Conservation (phyloP, 805 yeast species). For the Metschnikowia koreensis region DNA sequence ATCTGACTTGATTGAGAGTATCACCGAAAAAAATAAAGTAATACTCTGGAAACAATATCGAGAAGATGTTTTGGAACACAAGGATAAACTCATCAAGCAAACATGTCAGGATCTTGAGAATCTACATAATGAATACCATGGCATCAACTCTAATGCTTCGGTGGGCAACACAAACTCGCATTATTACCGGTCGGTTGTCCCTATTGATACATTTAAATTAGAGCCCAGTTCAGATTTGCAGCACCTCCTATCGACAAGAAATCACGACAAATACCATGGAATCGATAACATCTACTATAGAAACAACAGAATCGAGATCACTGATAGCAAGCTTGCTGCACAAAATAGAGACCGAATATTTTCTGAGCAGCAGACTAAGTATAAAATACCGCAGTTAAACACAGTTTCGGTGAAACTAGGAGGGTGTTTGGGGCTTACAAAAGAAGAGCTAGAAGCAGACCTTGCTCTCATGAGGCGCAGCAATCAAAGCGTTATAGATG, state of each 20-base stretch:
- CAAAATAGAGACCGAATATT: constrained; percentile 7
- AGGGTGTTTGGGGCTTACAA: constrained; percentile 16
- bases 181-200: constrained; percentile 29
- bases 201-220: constrained; percentile 9
- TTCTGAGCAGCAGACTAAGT: constrained; percentile 5
- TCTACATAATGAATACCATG: constrained; percentile 30
- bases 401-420: constrained; percentile 12
- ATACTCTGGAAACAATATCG: constrained; percentile 39
- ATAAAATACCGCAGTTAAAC: constrained; percentile 18
- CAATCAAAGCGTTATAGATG: neutral
- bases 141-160: constrained; percentile 19
- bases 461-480: constrained; percentile 9
- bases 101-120: constrained; percentile 27
- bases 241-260: constrained; percentile 7
- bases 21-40: constrained; percentile 23
- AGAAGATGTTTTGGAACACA: constrained; percentile 23
- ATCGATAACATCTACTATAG: constrained; percentile 23
- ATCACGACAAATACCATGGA: constrained; percentile 23
- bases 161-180: constrained; percentile 12
- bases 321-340: constrained; percentile 24
- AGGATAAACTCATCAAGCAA: constrained; percentile 25
- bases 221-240: constrained; percentile 15
- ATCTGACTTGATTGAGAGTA: constrained; percentile 21
- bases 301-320: constrained; percentile 32
- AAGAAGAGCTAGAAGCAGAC: constrained; percentile 15